A percentile compares a stretch with the other conserved stretches of the same genome.
Conservation (phyloP, 1,139 yeast genomes). For the Pneumocystis oryctolagi region DNA sequence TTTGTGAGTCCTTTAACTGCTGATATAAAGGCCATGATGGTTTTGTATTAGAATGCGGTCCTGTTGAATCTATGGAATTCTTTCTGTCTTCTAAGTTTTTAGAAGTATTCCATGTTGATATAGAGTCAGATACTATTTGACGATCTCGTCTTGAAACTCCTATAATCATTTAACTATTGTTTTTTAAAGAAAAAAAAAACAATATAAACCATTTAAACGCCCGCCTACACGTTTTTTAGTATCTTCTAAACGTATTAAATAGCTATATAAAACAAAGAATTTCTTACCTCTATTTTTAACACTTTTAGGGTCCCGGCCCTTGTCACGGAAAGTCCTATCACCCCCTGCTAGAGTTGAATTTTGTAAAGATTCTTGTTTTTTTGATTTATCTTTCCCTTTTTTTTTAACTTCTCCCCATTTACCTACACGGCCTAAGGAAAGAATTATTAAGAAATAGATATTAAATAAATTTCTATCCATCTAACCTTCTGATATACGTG, state of each 20-base stretch:
- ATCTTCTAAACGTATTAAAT: not conserved
- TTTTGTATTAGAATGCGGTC: not conserved
- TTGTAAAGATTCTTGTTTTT: not conserved
- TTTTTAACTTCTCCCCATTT: not conserved
- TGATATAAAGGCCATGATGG: not conserved
- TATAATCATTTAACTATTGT: not conserved
- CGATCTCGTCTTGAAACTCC: not conserved
- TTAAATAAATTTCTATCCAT: not conserved
- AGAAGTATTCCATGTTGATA: not conserved
- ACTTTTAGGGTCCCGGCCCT: not conserved
- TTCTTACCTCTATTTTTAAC: not conserved
- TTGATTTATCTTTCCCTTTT: not conserved
- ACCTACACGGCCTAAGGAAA: not conserved
- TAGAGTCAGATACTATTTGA: not conserved
- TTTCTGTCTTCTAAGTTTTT: not conserved
- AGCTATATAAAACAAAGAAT: not conserved
- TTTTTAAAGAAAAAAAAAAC: not conserved
- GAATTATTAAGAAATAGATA: not conserved
- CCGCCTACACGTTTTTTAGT: not conserved
- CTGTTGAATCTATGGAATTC: not conserved
- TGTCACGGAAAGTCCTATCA: not conserved
- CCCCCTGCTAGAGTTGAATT: not conserved
- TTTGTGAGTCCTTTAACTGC: not conserved
- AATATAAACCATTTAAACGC: not conserved
- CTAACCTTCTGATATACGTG: constrained; percentile 67